Evolutionary conservation across 2,329 filamentous ascomycete species (phyloP), one percentile per base, ranked within the genome.

Genomic region (Dryadomyces quercus-mongolicae): DNA sequence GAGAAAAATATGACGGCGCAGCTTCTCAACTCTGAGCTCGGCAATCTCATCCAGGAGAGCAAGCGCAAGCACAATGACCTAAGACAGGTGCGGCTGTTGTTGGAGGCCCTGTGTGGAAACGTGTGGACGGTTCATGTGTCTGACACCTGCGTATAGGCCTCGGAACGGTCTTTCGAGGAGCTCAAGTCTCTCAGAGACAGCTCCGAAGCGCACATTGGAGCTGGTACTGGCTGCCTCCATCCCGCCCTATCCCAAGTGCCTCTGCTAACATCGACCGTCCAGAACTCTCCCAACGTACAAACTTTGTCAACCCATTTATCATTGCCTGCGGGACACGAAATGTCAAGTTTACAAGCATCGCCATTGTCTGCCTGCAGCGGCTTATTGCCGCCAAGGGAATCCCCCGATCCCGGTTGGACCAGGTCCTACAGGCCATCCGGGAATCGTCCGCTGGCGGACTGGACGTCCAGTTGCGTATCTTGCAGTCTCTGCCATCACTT

Each of bases 31-130:
- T 84, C 87, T 56, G 91, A 96, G 78, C 81, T 96, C 68, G 81
- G 85, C 65, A 94, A 88, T 72, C 81, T 96, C 67, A 85, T 95
- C 63, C 88, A 94, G 70, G 93, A 98, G 74, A 93, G 91, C 67
- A 97, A 95, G 71, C 82, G 92, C 64, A 97, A 95, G 71, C 86
- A 96, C 69, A 82, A 86, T 62, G 93, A 97, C 64, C 76, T 98
- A 53, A 83, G 87, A 73, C 87, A 86, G 77, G 86, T 85, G 22
- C 10, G 49, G 2, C n/a, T 22, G 6, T 40, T 0, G 8, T 12
- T n/a, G 25, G 50, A 16, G 7, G 13, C 3, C 8, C 42, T 3
- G 42, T 16, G 5, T 31, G 25, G 8, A 31, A 31, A 5, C 25
- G 4, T 31, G 16, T 31, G 16, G 16, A 8, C 42, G 16, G 16